phyloP scores from a whole-genome alignment of 75 land plant genomes.

The Chamaecyparis obtusa region DNA sequence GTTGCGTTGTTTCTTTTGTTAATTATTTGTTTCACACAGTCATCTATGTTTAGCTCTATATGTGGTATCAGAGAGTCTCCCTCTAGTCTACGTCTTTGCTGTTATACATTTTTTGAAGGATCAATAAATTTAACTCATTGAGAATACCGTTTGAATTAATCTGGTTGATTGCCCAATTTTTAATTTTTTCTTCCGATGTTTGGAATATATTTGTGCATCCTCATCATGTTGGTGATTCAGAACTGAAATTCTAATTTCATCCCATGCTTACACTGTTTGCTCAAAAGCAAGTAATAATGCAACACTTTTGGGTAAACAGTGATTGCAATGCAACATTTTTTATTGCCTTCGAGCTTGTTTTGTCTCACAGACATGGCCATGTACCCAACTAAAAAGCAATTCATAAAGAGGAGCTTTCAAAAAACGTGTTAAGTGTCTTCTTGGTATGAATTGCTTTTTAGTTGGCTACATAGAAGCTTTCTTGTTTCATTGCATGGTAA shows the following conservation, averaged over 20 bases:
- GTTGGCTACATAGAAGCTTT: too few relatives aligned
- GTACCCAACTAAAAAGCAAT: too few relatives aligned
- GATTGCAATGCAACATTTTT: too few relatives aligned
- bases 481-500: neutral
- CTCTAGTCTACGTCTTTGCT: neutral
- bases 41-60: neutral
- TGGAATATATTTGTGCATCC: neutral
- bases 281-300: neutral
- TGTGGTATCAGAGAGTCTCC: neutral
- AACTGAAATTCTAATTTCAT: neutral
- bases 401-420: too few relatives aligned
- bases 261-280: neutral
- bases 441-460: too few relatives aligned
- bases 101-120: neutral
- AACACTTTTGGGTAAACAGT: too few relatives aligned
- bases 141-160: neutral
- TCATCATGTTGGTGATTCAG: neutral
- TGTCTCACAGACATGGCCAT: too few relatives aligned
- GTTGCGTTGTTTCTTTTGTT: neutral
- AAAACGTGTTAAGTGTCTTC: too few relatives aligned
- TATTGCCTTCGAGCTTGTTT: neutral
- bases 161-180: neutral
- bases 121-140: neutral
- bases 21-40: neutral
- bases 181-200: neutral